Evolutionary conservation across 176 grass and related monocot species (phyloP).

Genomic region (Phragmites australis): DNA sequence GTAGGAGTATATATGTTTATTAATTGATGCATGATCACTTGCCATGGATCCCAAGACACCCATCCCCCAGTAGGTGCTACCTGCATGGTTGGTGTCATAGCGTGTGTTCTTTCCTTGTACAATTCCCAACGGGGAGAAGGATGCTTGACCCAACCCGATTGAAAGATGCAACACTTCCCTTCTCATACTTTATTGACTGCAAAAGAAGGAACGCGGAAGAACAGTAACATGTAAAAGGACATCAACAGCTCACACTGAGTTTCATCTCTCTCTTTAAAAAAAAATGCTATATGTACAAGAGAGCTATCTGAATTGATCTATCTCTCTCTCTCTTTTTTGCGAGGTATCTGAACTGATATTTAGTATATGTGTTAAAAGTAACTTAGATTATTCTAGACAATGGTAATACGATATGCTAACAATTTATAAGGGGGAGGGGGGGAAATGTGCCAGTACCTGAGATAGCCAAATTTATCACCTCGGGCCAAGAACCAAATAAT

Average conservation of each 20-base stretch:
- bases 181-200: slow-evolving; percentile 35
- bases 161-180: slow-evolving; percentile 23
- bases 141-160: slow-evolving; percentile 65
- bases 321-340: too few species aligned
- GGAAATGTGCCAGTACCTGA: too few species aligned
- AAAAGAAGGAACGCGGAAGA: background rate
- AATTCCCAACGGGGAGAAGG: slow-evolving; percentile 62
- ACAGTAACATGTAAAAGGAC: background rate
- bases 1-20: slow-evolving; percentile 29
- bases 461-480: too few species aligned
- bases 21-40: slow-evolving; percentile 42
- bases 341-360: too few species aligned
- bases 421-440: too few species aligned
- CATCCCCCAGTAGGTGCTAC: slow-evolving; percentile 50
- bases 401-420: too few species aligned
- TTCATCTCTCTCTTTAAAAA: too few species aligned
- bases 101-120: slow-evolving; percentile 46
- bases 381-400: too few species aligned
- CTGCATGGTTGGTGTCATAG: slow-evolving; percentile 48
- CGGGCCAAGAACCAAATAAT: background rate
- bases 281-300: too few species aligned
- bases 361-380: too few species aligned
- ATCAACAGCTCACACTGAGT: background rate
- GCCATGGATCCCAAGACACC: slow-evolving; percentile 43
- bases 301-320: too few species aligned